Conservation (phyloP, 306 rosid species). For the Sophora flavescens region DNA sequence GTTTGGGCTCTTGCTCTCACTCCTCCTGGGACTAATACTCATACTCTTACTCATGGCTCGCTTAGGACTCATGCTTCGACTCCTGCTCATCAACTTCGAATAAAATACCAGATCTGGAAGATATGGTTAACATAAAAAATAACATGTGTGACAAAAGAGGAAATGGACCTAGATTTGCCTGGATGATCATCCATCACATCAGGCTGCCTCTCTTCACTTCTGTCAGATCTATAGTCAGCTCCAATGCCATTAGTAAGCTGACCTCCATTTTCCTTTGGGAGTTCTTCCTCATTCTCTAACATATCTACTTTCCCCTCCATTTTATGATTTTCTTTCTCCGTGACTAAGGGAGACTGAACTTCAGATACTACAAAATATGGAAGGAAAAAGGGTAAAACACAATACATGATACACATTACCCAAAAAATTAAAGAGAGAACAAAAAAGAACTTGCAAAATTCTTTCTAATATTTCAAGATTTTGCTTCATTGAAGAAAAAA, state of each 20-base stretch:
- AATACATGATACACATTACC: neutral
- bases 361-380: constrained; percentile 49
- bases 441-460: neutral
- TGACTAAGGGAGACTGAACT: constrained; percentile 44
- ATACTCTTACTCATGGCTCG: constrained; percentile 87
- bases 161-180: constrained; percentile 90
- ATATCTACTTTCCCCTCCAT: constrained; percentile 55
- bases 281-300: constrained; percentile 53
- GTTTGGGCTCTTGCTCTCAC: constrained; percentile 70
- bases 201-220: constrained; percentile 79
- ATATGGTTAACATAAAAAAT: constrained; percentile 59
- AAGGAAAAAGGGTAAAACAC: neutral
- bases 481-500: neutral
- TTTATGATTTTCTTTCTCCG: constrained; percentile 51
- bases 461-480: neutral
- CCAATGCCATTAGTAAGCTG: constrained; percentile 68
- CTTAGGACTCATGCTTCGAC: constrained; percentile 89
- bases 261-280: constrained; percentile 78
- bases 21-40: constrained; percentile 89
- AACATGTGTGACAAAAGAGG: constrained; percentile 70
- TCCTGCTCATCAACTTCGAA: constrained; percentile 90
- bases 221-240: constrained; percentile 61
- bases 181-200: constrained; percentile 83
- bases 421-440: constrained; percentile 11
- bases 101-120: constrained; percentile 71